Evolutionary conservation across 2,329 filamentous ascomycete genomes (phyloP).

Genomic region (Sclerotinia minor): DNA sequence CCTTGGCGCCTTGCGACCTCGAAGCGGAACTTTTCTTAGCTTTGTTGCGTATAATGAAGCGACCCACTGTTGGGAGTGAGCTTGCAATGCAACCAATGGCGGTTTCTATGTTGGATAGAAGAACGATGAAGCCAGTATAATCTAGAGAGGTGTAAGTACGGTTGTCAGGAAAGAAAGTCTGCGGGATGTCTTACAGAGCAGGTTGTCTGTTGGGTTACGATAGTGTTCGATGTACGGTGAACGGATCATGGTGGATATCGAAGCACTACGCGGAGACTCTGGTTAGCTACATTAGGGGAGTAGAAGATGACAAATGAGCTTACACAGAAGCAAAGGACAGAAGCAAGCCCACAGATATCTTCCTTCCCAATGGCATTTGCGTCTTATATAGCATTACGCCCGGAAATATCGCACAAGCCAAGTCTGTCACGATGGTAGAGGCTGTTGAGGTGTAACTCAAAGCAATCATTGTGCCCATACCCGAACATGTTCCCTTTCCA

Average conservation of each 20-base stretch:
- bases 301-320: not conserved
- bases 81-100: slow-evolving; percentile 22
- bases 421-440: slow-evolving; percentile 42
- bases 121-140: slow-evolving; percentile 20
- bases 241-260: slow-evolving; percentile 21
- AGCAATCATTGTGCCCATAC: slow-evolving; percentile 32
- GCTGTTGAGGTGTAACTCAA: slow-evolving; percentile 40
- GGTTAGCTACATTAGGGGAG: not conserved
- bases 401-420: slow-evolving; percentile 41
- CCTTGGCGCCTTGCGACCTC: not conserved
- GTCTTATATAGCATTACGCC: slow-evolving; percentile 42
- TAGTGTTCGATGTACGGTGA: slow-evolving; percentile 13
- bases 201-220: slow-evolving; percentile 25
- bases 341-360: slow-evolving; percentile 36
- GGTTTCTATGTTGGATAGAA: slow-evolving; percentile 24
- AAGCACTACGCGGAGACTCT: slow-evolving; percentile 5
- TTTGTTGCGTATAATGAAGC: slow-evolving; percentile 1
- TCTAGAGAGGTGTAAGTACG: slow-evolving; percentile 1
- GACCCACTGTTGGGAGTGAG: slow-evolving; percentile 22
- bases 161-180: not conserved
- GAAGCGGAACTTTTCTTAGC: not conserved
- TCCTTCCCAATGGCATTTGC: slow-evolving; percentile 38
- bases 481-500: slow-evolving; percentile 29
- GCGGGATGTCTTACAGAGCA: slow-evolving; percentile 34
- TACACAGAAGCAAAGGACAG: slow-evolving; percentile 28